A percentile compares a stretch with the other conserved stretches of the same genome.
Conservation (phyloP, 345 rosid species). For the Sisymbrium irio region DNA sequence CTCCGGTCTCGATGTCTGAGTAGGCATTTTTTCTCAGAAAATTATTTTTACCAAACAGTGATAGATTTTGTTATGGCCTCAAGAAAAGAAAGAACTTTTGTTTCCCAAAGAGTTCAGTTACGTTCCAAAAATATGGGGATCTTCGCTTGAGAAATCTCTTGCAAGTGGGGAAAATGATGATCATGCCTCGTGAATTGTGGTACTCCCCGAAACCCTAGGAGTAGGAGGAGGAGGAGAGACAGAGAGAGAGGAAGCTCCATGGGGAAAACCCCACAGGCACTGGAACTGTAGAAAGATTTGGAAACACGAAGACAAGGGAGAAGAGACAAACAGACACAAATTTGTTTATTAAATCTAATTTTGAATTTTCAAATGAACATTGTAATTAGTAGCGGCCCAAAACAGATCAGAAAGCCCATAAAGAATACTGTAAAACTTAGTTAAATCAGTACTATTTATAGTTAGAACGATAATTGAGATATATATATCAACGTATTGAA, state of each 20-base stretch:
- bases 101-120: not conserved
- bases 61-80: not conserved
- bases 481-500: too few species aligned
- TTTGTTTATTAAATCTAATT: not conserved
- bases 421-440: not conserved
- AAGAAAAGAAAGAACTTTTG: not conserved
- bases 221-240: slow-evolving; percentile 18
- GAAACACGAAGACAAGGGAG: slow-evolving; percentile 26
- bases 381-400: not conserved
- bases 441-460: too few species aligned
- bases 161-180: slow-evolving; percentile 36
- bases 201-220: slow-evolving; percentile 18
- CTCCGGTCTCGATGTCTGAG: slow-evolving; percentile 55
- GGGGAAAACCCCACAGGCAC: slow-evolving; percentile 36
- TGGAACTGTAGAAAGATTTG: slow-evolving; percentile 16
- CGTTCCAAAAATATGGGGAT: slow-evolving; percentile 23
- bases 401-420: not conserved
- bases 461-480: too few species aligned
- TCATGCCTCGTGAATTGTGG: slow-evolving; percentile 32
- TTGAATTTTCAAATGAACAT: not conserved
- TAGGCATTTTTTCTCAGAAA: slow-evolving; percentile 42
- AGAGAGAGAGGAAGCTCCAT: slow-evolving; percentile 29
- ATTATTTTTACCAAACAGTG: not conserved
- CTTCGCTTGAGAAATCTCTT: not conserved
- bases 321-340: slow-evolving; percentile 18